Conservation (phyloP, 805 yeast genomes). For the Metschnikowia koreensis region DNA sequence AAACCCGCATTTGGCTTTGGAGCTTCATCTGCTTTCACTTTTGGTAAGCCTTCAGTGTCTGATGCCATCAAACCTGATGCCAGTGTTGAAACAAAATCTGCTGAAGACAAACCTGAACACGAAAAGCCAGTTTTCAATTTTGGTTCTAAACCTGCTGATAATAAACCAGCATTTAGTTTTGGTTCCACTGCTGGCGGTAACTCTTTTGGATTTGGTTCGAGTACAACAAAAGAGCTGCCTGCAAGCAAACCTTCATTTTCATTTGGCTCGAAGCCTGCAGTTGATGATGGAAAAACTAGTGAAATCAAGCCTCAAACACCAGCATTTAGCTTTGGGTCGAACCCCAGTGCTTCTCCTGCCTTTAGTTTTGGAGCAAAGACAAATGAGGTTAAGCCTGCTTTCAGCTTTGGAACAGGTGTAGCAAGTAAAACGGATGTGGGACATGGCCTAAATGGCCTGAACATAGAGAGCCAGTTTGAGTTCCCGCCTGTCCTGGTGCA, state of each 20-base stretch:
- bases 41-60: too few relatives aligned
- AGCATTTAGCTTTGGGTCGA: neutral
- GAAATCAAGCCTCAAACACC: neutral
- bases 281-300: neutral
- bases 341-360: conserved; percentile 1
- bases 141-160: conserved; percentile 3
- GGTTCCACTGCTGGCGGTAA: neutral
- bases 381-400: neutral
- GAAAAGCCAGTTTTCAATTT: conserved; percentile 5
- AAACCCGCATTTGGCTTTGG: too few relatives aligned
- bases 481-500: conserved; percentile 27
- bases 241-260: neutral
- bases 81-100: too few relatives aligned
- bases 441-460: neutral
- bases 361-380: conserved; percentile 4
- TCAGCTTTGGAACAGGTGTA: neutral
- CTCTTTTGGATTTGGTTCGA: neutral
- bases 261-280: conserved; percentile 2
- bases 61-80: too few relatives aligned
- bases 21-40: too few relatives aligned
- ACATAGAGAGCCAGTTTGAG: conserved; percentile 10
- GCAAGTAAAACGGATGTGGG: neutral
- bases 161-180: too few relatives aligned
- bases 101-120: too few relatives aligned
- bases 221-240: neutral